Percentiles rank a stretch among this genome's conserved stretches.
These are phyloP conservation scores for Chlorella sorokiniana DNA, from an alignment of 139 green algal species.

Conservation along the genomic window DNA sequence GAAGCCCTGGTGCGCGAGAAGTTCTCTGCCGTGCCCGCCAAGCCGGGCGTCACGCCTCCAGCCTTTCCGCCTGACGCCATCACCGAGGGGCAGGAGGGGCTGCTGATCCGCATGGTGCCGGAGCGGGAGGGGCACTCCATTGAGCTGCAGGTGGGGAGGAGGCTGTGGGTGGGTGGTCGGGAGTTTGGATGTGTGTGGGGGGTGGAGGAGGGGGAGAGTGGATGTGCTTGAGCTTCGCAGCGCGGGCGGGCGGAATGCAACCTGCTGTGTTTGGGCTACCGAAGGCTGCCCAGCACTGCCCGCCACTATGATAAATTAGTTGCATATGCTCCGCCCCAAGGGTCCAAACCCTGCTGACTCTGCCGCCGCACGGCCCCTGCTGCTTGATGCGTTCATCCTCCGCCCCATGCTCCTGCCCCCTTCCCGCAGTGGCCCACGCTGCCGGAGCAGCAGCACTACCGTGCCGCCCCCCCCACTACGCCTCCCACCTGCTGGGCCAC, in stretches of 20 bases:
- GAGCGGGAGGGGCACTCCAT: slow-evolving; percentile 77
- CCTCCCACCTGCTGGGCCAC: slow-evolving; percentile 85
- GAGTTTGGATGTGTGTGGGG: background rate
- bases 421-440: slow-evolving; percentile 61
- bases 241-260: background rate
- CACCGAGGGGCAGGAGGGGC: slow-evolving; percentile 34
- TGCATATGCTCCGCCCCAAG: too few relatives aligned
- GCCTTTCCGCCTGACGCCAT: slow-evolving; percentile 40
- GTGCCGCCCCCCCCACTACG: slow-evolving; percentile 69
- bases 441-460: slow-evolving; percentile 58
- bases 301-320: too few relatives aligned
- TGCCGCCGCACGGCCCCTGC: too few relatives aligned
- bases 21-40: slow-evolving; percentile 61
- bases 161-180: background rate
- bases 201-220: background rate
- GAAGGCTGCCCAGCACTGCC: too few relatives aligned
- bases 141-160: slow-evolving; percentile 53
- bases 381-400: background rate
- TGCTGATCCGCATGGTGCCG: slow-evolving; percentile 72
- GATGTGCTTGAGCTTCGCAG: background rate
- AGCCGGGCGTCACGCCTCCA: slow-evolving; percentile 46
- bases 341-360: too few relatives aligned
- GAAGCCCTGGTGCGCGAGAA: slow-evolving; percentile 63
- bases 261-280: background rate
- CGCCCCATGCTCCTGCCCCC: background rate